phyloP scores from a whole-genome alignment of 352 stramenopile species.

The Phytophthora fragariaefolia region DNA sequence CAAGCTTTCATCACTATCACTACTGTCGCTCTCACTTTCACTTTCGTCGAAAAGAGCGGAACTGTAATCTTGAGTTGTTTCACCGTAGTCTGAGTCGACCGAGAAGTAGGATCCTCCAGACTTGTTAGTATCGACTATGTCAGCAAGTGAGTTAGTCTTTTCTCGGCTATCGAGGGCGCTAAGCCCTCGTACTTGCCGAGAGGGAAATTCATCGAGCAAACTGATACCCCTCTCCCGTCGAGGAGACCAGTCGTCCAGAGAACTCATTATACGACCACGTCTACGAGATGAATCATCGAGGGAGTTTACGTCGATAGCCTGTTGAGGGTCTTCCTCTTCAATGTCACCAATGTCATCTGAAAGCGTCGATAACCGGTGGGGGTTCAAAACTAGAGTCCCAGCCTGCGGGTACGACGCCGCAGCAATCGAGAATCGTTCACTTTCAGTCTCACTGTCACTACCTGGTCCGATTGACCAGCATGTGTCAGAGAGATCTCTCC shows the following conservation, averaged over 20 bases:
- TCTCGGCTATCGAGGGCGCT: constrained; percentile 26
- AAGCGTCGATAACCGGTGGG: constrained; percentile 21
- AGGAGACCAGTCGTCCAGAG: constrained; percentile 7
- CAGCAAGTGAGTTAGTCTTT: constrained; percentile 12
- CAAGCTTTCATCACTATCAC: constrained; percentile 26
- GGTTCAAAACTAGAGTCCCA: constrained; percentile 1
- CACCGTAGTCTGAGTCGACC: constrained; percentile 33
- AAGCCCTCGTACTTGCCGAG: constrained; percentile 28
- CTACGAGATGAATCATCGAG: constrained; percentile 30
- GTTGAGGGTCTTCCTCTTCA: constrained; percentile 3
- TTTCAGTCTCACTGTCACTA: constrained; percentile 40
- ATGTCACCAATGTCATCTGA: constrained; percentile 24
- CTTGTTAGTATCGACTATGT: constrained; percentile 20
- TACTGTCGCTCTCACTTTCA: constrained; percentile 18
- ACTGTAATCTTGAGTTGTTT: constrained; percentile 38
- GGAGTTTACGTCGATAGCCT: constrained; percentile 11
- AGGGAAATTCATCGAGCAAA: constrained; percentile 27
- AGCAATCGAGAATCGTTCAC: constrained; percentile 12
- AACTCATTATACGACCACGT: constrained; percentile 18
- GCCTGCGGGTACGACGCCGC: neutral
- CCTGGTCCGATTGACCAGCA: constrained; percentile 45
- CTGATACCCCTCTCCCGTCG: constrained; percentile 26
- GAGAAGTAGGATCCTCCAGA: constrained; percentile 34
- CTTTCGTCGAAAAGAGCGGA: constrained; percentile 22
- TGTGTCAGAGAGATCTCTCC: constrained; percentile 37